Conservation (phyloP, 352 stramenopile genomes). For the Globisporangium ultimum region DNA sequence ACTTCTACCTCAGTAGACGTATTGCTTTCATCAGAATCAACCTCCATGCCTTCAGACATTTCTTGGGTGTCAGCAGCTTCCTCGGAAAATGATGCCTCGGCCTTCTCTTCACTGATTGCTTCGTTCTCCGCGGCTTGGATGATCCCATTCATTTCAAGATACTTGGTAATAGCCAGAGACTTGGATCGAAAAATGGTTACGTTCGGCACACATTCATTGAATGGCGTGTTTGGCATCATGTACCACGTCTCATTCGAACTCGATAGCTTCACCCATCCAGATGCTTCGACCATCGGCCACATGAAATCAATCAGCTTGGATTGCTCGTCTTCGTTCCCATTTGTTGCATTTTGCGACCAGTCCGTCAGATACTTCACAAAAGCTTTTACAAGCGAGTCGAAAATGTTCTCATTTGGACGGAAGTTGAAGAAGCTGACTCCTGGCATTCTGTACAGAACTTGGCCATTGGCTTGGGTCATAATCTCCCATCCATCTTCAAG, state of each 20-base stretch:
- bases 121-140: slow-evolving; percentile 7
- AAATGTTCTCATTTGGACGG: slow-evolving; percentile 71
- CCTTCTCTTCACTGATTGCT: slow-evolving; percentile 9
- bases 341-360: slow-evolving; percentile 25
- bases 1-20: neutral
- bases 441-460: slow-evolving; percentile 68
- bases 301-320: slow-evolving; percentile 42
- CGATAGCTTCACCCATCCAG: slow-evolving; percentile 58
- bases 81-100: slow-evolving; percentile 5
- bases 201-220: slow-evolving; percentile 68
- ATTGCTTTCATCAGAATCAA: slow-evolving; percentile 9
- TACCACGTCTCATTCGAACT: slow-evolving; percentile 53
- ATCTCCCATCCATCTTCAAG: slow-evolving; percentile 52
- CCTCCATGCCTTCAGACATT: slow-evolving; percentile 18
- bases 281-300: slow-evolving; percentile 49
- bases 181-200: slow-evolving; percentile 75
- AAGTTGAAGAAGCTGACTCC: slow-evolving; percentile 67
- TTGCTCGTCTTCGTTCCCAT: slow-evolving; percentile 16
- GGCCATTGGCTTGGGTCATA: slow-evolving; percentile 46
- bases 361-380: slow-evolving; percentile 43
- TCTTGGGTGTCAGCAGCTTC: slow-evolving; percentile 4
- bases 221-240: slow-evolving; percentile 59
- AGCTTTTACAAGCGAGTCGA: slow-evolving; percentile 63
- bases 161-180: slow-evolving; percentile 53
- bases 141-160: slow-evolving; percentile 31